These are phyloP conservation scores for Thelonectria rubi DNA, from an alignment of 2,329 filamentous ascomycete genomes.

Conservation along the genomic window DNA sequence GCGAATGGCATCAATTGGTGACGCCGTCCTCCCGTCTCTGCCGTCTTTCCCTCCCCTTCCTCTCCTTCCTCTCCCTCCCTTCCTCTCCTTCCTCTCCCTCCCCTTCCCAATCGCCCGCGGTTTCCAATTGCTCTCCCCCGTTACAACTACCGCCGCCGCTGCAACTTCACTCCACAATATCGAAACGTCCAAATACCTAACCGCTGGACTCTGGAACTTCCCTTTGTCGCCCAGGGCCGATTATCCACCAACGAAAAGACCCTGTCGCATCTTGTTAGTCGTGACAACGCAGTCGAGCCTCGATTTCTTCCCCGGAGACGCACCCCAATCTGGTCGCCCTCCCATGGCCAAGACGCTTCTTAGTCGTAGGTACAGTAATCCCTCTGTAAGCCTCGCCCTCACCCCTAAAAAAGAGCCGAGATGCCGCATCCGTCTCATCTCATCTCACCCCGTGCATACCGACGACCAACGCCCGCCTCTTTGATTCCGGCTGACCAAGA, in stretches of 20 bases:
- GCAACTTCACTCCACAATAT: neutral
- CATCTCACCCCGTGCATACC: constrained; percentile 10
- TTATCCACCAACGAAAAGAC: constrained; percentile 21
- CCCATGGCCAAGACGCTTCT: constrained; percentile 5
- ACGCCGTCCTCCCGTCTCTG: too few relatives aligned
- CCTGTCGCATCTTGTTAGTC: constrained; percentile 15
- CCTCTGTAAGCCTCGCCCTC: constrained; percentile 6
- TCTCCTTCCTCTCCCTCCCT: too few relatives aligned
- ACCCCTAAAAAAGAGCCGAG: constrained; percentile 15
- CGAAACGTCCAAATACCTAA: neutral
- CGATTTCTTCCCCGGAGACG: neutral
- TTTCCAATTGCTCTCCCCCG: neutral
- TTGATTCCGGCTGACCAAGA: constrained; percentile 17
- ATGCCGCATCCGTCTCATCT: constrained; percentile 27
- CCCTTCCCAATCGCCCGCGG: constrained; percentile 1
- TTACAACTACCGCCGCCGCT: neutral
- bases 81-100: neutral
- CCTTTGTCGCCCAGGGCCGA: neutral
- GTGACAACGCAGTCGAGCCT: constrained; percentile 2
- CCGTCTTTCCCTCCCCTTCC: neutral
- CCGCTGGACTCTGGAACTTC: neutral
- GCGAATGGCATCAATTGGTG: neutral
- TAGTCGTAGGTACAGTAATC: neutral
- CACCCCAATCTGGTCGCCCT: neutral
- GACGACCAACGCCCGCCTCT: neutral